A percentile compares a stretch with the other conserved stretches of the same genome.
phyloP scores from a whole-genome alignment of 2,329 filamentous ascomycete genomes.

The Fusarium circinatum region DNA sequence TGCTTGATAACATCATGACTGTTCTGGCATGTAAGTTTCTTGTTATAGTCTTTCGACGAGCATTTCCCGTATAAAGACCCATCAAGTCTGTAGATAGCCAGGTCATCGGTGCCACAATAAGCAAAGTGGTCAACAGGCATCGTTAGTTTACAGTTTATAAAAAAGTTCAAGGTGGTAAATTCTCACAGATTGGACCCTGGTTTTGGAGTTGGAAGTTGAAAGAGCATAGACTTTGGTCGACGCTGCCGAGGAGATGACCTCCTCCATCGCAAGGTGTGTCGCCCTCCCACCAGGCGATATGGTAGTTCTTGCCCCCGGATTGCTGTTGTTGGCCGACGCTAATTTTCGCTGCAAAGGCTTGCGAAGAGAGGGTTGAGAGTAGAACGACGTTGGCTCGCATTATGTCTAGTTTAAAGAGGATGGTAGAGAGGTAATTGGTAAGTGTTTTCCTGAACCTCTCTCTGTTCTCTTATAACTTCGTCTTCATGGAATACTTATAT shows the following conservation, averaged over 20 bases:
- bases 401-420: accelerated
- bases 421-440: accelerated
- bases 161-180: accelerated
- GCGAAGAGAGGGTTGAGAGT: neutral
- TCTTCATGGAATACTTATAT: neutral
- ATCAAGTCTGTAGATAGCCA: neutral
- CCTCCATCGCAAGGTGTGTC: neutral
- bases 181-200: neutral
- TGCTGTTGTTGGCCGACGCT: neutral
- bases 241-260: neutral
- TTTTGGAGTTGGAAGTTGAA: neutral
- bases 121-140: neutral
- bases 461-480: neutral
- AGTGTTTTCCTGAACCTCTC: neutral
- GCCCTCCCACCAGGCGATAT: neutral
- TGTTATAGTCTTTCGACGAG: neutral
- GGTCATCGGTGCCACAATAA: neutral
- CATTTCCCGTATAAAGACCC: neutral
- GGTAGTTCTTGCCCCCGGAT: neutral
- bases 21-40: neutral
- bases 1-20: neutral
- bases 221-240: neutral
- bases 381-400: neutral
- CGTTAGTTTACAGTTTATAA: accelerated
- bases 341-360: neutral